phyloP scores from a whole-genome alignment of 176 grass and related monocot genomes.

The Thalia dealbata region DNA sequence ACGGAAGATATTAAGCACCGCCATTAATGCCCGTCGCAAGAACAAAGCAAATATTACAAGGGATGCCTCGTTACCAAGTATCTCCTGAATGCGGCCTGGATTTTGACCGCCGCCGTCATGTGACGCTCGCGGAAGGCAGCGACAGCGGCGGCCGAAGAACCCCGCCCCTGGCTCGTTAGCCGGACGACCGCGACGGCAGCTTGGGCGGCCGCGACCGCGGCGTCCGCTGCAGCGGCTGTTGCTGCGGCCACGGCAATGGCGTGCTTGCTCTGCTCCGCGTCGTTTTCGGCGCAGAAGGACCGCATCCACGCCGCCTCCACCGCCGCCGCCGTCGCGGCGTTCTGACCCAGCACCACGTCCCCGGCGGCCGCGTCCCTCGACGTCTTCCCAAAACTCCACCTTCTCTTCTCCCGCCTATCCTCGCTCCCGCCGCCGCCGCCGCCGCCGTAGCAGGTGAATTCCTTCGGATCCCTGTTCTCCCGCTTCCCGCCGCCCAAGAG shows the following conservation, averaged over 20 bases:
- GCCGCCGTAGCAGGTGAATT: conserved; percentile 1
- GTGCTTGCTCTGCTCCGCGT: conserved; percentile 19
- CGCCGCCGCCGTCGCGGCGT: conserved; percentile 5
- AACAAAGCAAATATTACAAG: neutral
- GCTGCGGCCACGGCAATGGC: conserved; percentile 18
- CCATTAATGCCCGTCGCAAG: neutral
- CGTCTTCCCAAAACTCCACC: conserved; percentile 78
- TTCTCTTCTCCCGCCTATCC: conserved; percentile 40
- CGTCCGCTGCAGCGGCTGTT: conserved; percentile 11
- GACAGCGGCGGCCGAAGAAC: neutral
- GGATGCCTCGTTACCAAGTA: conserved; percentile 45
- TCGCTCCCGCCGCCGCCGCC: neutral
- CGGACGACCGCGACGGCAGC: conserved; percentile 19
- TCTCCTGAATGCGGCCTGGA: conserved; percentile 79
- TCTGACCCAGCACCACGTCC: conserved; percentile 21
- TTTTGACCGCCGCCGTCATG: conserved; percentile 33
- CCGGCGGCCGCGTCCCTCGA: conserved; percentile 18
- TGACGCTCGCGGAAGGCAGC: conserved; percentile 2
- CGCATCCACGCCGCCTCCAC: neutral
- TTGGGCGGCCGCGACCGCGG: conserved; percentile 9
- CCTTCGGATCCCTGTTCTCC: conserved; percentile 20
- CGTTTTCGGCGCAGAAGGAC: conserved; percentile 20
- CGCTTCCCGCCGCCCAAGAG: conserved; percentile 47
- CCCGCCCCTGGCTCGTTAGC: conserved; percentile 28
- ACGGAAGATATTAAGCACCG: neutral